These are phyloP conservation scores for Fusarium protoensiforme DNA, from an alignment of 2,329 filamentous ascomycete species.

Conservation along the genomic window DNA sequence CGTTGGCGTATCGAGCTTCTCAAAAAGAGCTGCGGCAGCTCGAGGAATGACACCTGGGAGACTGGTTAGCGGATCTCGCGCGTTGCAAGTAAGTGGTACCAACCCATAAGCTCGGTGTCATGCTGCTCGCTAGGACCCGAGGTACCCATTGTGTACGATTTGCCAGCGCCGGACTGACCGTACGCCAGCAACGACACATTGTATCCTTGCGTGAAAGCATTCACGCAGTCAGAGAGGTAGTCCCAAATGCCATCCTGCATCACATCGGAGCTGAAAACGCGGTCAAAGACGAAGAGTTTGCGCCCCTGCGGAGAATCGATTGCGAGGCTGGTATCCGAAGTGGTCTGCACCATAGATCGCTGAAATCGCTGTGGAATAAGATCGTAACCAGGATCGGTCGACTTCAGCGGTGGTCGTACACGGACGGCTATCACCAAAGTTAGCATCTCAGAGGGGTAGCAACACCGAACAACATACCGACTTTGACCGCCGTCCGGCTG, in stretches of 20 bases:
- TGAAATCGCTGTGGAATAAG: constrained; percentile 97
- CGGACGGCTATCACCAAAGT: constrained; percentile 76
- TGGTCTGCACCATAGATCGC: constrained; percentile 89
- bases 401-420: constrained; percentile 85
- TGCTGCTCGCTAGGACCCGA: constrained; percentile 84
- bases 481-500: constrained; percentile 91
- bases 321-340: constrained; percentile 83
- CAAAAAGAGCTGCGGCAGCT: constrained; percentile 87
- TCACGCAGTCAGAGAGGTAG: constrained; percentile 90
- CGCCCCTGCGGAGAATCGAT: constrained; percentile 93
- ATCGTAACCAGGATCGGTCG: constrained; percentile 90
- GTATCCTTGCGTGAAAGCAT: constrained; percentile 93
- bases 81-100: constrained; percentile 46
- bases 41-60: constrained; percentile 89
- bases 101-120: constrained; percentile 81
- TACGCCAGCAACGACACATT: constrained; percentile 98
- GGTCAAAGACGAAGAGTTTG: constrained; percentile 96
- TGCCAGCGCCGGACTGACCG: constrained; percentile 96
- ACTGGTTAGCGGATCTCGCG: constrained; percentile 13
- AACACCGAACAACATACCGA: constrained; percentile 74
- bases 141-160: constrained; percentile 99
- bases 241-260: constrained; percentile 93
- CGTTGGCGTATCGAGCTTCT: constrained; percentile 76
- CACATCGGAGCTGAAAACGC: constrained; percentile 87
- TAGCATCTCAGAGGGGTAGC: neutral